Conservation (phyloP, 805 yeast genomes). For the Torulaspora delbrueckii region DNA sequence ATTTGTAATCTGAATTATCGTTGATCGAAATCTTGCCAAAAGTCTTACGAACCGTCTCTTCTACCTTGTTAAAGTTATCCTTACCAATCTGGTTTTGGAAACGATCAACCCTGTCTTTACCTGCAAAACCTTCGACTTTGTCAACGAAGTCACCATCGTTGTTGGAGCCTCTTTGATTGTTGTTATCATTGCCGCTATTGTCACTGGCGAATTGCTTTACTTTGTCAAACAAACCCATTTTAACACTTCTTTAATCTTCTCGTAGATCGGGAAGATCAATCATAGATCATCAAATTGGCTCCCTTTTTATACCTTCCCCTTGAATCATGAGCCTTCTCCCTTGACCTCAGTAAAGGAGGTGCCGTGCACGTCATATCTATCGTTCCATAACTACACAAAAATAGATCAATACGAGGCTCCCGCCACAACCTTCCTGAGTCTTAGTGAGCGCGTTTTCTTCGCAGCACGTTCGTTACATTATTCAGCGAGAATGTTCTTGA, state of each 20-base stretch:
- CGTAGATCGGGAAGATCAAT: background rate
- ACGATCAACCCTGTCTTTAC: constrained; percentile 30
- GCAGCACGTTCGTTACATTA: background rate
- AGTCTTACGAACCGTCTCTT: constrained; percentile 27
- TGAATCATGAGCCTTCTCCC: background rate
- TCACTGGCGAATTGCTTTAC: constrained; percentile 37
- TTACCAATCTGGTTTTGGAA: constrained; percentile 33
- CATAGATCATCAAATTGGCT: background rate
- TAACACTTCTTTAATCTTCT: background rate
- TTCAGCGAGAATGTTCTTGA: background rate
- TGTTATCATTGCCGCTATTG: constrained; percentile 14
- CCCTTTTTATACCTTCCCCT: background rate
- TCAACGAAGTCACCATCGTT: constrained; percentile 24
- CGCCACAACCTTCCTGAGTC: background rate
- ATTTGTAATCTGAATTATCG: constrained; percentile 14
- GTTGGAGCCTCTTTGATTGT: constrained; percentile 29
- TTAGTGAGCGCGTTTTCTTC: background rate
- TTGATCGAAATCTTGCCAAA: constrained; percentile 27
- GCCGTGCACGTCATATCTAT: background rate
- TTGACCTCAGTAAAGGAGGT: background rate
- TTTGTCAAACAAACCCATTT: constrained; percentile 43
- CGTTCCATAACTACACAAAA: background rate
- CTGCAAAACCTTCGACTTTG: constrained; percentile 30
- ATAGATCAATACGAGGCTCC: background rate
- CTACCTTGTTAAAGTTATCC: constrained; percentile 31